phyloP scores from a whole-genome alignment of 1,284 basidiomycete species.

The Vanrija sp. region DNA sequence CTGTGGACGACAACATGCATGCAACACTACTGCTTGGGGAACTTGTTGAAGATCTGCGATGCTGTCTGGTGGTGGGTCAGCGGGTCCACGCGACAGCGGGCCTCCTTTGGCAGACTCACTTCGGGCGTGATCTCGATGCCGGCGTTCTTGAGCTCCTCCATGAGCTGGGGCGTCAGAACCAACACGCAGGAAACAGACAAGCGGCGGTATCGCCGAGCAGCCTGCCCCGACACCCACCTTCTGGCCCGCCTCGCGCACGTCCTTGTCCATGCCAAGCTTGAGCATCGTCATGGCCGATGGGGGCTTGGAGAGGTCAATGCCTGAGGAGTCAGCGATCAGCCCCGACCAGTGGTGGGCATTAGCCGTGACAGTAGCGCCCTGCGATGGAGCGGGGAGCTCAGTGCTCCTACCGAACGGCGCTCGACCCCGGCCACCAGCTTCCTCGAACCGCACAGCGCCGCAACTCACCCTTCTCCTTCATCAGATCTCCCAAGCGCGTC shows the following conservation, averaged over 20 bases:
- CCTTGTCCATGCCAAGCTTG: conserved; percentile 39
- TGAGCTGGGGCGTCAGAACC: conserved; percentile 21
- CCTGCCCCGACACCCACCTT: conserved; percentile 21
- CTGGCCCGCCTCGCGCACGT: conserved; percentile 34
- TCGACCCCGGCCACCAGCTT: too few relatives aligned
- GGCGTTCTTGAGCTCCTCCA: conserved; percentile 36
- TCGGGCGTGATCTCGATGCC: conserved; percentile 35
- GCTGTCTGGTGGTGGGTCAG: conserved; percentile 6
- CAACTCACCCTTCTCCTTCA: conserved; percentile 38
- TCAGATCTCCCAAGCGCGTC: conserved; percentile 29
- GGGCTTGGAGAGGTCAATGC: conserved; percentile 32
- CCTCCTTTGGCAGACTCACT: conserved; percentile 7
- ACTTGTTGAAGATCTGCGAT: conserved; percentile 18
- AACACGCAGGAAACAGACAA: neutral
- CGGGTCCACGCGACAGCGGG: neutral
- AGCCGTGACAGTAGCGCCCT: too few relatives aligned
- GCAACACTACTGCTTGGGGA: conserved; percentile 2
- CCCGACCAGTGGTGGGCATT: neutral
- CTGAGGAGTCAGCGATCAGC: conserved; percentile 13
- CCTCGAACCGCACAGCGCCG: too few relatives aligned
- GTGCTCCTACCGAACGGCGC: neutral
- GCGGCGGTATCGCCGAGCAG: neutral
- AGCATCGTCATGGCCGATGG: conserved; percentile 35
- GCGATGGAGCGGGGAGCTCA: neutral
- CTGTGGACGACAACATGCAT: too few relatives aligned